phyloP scores from a whole-genome alignment of 441 rosid genomes.

The Melastoma candidum region DNA sequence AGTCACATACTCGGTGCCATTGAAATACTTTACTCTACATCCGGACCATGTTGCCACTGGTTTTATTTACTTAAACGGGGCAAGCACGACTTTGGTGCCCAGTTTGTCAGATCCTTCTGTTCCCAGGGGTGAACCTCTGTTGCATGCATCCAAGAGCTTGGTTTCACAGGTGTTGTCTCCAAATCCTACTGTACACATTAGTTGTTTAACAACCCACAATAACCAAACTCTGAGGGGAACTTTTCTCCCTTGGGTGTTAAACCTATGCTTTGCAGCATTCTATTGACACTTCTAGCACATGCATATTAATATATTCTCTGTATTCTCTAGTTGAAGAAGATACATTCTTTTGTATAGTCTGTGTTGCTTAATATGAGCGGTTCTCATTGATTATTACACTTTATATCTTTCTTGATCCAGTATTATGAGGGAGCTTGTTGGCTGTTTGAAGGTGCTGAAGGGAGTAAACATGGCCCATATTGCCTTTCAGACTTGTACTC shows the following conservation, averaged over 20 bases:
- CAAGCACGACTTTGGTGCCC: constrained; percentile 23
- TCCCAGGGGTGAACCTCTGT: constrained; percentile 16
- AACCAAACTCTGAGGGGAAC: constrained; percentile 26
- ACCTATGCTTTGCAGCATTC: too few species aligned
- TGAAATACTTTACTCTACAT: constrained; percentile 80
- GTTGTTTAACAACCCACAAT: constrained; percentile 17
- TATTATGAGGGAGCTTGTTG: constrained; percentile 60
- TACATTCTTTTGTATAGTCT: too few species aligned
- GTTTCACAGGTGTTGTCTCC: constrained; percentile 22
- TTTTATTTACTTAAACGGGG: constrained; percentile 45
- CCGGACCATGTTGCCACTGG: constrained; percentile 88
- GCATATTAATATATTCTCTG: too few species aligned
- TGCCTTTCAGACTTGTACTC: constrained; percentile 55
- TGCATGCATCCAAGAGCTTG: constrained; percentile 21
- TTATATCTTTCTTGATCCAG: constrained; percentile 27
- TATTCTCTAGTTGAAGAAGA: too few species aligned
- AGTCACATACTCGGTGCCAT: constrained; percentile 57
- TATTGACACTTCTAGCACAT: too few species aligned
- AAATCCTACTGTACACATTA: constrained; percentile 21
- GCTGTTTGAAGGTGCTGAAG: constrained; percentile 68
- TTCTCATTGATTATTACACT: constrained; percentile 8
- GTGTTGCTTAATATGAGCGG: neutral
- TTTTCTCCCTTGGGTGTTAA: constrained; percentile 4
- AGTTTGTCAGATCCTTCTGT: constrained; percentile 14
- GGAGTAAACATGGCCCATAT: constrained; percentile 76